Base-by-base conservation (phyloP, 1,284 basidiomycete species). In the Mrakiaceae sp. region DNA sequence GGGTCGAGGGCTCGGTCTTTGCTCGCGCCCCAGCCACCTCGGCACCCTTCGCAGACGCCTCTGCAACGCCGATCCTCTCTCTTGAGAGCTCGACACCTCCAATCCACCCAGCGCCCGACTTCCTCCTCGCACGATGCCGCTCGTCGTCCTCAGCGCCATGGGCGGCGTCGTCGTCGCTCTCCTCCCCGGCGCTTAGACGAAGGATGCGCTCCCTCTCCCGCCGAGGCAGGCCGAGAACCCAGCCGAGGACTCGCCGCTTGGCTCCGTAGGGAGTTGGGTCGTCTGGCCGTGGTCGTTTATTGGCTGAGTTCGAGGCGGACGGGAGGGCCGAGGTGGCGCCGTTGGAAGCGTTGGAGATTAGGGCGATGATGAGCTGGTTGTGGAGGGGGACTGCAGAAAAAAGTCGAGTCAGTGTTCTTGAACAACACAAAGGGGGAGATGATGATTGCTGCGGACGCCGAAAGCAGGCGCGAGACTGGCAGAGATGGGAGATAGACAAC, bases 281-380 rank as follows among this genome's bases (percentile, higher is more conserved):
- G 51, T 66, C 64, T 8, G 64, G 64, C 43, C 64, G 52, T 8
- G 48, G 46, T 14, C 64, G 60, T 50, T 66, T 66, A 2, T 27
- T 27, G 27, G 27, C 27, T 27, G 27, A 27, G 27, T 27, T 27
- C 27, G 27, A 2, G 51, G 43, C 14, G 2, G 40, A 44, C 14
- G 60, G 49, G 7, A 60, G 42, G 2, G 54, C 42, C 8, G 64
- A 44, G 6, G 60, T 48, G 4, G 49, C 50, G 7, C 50, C 27
- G 53, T 61, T 60, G 60, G 60, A 51, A 4, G 64, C 64, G 55
- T 66, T 66, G 47, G 64, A 56, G 14, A 66, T 43, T 46, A 66
- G 50, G 8, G 64, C 47, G 49, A 66, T 66, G n/a, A 66, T 46
- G 14, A 66, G 47, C n/a, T 66, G 64, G 60, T 66, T 66, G 55